phyloP scores from a whole-genome alignment of 2,329 filamentous ascomycete species.

The Fusarium sp. region DNA sequence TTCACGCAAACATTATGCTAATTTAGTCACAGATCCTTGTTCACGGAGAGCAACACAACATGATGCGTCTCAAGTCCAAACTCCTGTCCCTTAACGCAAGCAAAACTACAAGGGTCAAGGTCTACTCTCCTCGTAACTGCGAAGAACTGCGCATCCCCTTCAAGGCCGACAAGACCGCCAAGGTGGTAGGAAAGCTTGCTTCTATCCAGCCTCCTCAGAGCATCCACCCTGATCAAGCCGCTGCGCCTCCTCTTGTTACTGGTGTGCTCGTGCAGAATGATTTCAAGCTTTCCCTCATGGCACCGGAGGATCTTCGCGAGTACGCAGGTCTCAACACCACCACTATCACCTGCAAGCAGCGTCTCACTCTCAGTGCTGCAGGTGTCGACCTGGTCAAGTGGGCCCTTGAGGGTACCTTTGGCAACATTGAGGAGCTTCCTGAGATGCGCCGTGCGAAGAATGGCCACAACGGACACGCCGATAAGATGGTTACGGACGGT shows the following conservation, averaged over 20 bases:
- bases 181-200: slow-evolving; percentile 94
- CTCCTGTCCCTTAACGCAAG: slow-evolving; percentile 90
- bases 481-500: slow-evolving; percentile 54
- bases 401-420: slow-evolving; percentile 95
- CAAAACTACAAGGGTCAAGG: slow-evolving; percentile 85
- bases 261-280: slow-evolving; percentile 97
- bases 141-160: slow-evolving; percentile 96
- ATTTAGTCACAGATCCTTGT: slow-evolving; percentile 79
- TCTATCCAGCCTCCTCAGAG: slow-evolving; percentile 76
- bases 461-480: slow-evolving; percentile 52
- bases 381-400: slow-evolving; percentile 92
- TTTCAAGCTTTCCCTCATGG: slow-evolving; percentile 97
- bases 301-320: slow-evolving; percentile 92
- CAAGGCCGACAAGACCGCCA: slow-evolving; percentile 93
- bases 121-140: slow-evolving; percentile 93
- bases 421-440: slow-evolving; percentile 78
- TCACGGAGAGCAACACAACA: slow-evolving; percentile 96
- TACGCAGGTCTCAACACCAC: slow-evolving; percentile 98
- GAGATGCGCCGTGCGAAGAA: slow-evolving; percentile 61
- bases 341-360: slow-evolving; percentile 91
- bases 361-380: slow-evolving; percentile 86
- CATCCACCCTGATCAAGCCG: slow-evolving; percentile 33
- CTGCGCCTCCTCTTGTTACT: slow-evolving; percentile 71
- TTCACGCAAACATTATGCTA: slow-evolving; percentile 1
- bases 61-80: slow-evolving; percentile 96